phyloP scores from a whole-genome alignment of 2,329 filamentous ascomycete genomes.

The Aureobasidium sp. region DNA sequence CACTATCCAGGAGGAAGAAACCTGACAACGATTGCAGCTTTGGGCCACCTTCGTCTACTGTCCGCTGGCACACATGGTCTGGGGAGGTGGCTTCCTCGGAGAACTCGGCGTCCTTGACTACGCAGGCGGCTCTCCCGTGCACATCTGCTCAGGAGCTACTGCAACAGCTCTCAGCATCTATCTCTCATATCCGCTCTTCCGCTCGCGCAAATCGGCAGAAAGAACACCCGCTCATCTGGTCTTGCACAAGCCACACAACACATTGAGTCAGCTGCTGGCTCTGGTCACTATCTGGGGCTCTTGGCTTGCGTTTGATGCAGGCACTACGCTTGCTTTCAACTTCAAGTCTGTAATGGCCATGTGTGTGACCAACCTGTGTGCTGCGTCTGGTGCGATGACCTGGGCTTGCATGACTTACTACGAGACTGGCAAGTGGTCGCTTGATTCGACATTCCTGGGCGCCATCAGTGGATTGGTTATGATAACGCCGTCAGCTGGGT shows the following conservation, averaged over 20 bases:
- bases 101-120: conserved; percentile 41
- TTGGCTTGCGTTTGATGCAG: conserved; percentile 47
- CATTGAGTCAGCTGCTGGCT: conserved; percentile 41
- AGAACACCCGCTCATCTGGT: conserved; percentile 42
- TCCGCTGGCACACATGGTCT: conserved; percentile 44
- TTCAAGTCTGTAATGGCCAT: conserved; percentile 46
- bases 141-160: conserved; percentile 39
- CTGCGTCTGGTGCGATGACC: conserved; percentile 40
- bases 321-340: conserved; percentile 42
- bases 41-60: conserved; percentile 45
- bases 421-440: conserved; percentile 39
- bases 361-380: conserved; percentile 45
- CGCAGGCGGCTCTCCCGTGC: conserved; percentile 39
- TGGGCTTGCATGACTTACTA: conserved; percentile 42
- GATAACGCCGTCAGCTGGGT: conserved; percentile 45
- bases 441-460: conserved; percentile 47
- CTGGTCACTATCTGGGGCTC: conserved; percentile 47
- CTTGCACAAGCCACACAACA: conserved; percentile 43
- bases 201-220: conserved; percentile 37
- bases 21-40: conserved; percentile 23
- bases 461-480: conserved; percentile 48
- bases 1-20: too few species aligned
- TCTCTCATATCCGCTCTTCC: conserved; percentile 44
- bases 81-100: conserved; percentile 40
- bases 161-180: conserved; percentile 41